phyloP scores from a whole-genome alignment of 805 yeast genomes.

The Saturnispora gosingensis region DNA sequence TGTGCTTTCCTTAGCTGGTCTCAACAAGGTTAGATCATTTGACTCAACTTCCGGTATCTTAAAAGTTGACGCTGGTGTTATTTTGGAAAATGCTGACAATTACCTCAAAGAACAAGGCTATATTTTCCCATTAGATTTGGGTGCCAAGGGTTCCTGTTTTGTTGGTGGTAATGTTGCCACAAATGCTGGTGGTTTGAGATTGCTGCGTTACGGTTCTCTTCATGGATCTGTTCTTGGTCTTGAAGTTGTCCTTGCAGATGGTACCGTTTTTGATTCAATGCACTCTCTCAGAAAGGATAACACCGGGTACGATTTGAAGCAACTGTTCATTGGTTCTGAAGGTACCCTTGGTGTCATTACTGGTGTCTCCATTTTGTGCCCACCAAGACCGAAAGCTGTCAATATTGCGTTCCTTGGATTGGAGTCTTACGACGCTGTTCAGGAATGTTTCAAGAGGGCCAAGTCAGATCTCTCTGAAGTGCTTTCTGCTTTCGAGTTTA shows the following conservation, averaged over 20 bases:
- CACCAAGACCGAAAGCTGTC: conserved; percentile 75
- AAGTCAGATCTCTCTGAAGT: conserved; percentile 74
- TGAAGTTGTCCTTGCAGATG: conserved; percentile 89
- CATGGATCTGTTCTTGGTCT: conserved; percentile 89
- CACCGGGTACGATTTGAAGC: conserved; percentile 91
- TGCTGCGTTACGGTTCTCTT: conserved; percentile 80
- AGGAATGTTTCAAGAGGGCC: conserved; percentile 69
- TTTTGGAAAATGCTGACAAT: conserved; percentile 76
- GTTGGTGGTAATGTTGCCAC: conserved; percentile 94
- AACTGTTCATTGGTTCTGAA: conserved; percentile 86
- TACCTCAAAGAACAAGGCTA: conserved; percentile 72
- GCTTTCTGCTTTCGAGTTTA: conserved; percentile 86
- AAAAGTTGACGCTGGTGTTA: conserved; percentile 85
- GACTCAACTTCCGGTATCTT: conserved; percentile 77
- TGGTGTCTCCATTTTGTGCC: conserved; percentile 82
- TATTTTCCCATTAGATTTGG: conserved; percentile 87
- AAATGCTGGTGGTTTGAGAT: conserved; percentile 90
- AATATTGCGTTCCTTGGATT: conserved; percentile 87
- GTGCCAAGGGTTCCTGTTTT: conserved; percentile 96
- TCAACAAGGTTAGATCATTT: conserved; percentile 76
- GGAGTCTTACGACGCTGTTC: conserved; percentile 74
- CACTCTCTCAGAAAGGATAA: conserved; percentile 86
- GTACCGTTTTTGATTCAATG: conserved; percentile 71
- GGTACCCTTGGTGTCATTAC: conserved; percentile 90
- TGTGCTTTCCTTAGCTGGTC: conserved; percentile 54